Evolutionary conservation across 306 rosid species (phyloP), one percentile per base, ranked within the genome.

Genomic region (Cicer bijugum): DNA sequence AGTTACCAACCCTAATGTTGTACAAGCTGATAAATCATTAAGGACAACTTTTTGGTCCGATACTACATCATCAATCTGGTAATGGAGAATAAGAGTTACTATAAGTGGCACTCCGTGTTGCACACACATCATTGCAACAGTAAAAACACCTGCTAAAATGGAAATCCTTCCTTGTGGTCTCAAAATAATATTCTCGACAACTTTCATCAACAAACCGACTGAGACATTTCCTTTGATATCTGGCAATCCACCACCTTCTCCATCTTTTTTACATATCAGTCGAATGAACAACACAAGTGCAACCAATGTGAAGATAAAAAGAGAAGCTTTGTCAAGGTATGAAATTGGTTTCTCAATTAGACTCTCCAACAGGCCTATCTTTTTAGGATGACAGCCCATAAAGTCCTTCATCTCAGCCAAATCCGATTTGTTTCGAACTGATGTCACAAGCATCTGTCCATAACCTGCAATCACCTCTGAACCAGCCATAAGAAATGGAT

Each of bases 101-200:
- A 75, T 70, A 33, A 85, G 44, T 15, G 84, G 94, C 80, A 87
- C 74, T 10, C 88, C 89, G 55, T 92, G 92, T 61, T 88, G 94
- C 57, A 88, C 50, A 59, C 86, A 85, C 10, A 88, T 12, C 6
- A 81, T 76, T 6, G 57, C 38, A 10, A 80, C 66, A 19, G 74
- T 62, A 0, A 90, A 60, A 71, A 83, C 52, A 61, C 81, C 44
- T 8, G 78, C 63, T 23, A 92, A 80, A 56, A 46, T 78, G 37
- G 84, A 76, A 77, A 88, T 72, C 62, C n/a, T 80, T 71, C 88
- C 87, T 74, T 59, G 80, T 45, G 88, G 83, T 66, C 66, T 82
- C 53, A 72, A 61, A 42, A 77, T 51, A 12, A 82, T 56, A 12
- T 69, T 83, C 75, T 80, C 67, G 2, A 92, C 61, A 35, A 17